A percentile compares a stretch with the other conserved stretches of the same genome.
Conservation (phyloP, 176 grass and related monocot genomes). For the Themeda triandra region DNA sequence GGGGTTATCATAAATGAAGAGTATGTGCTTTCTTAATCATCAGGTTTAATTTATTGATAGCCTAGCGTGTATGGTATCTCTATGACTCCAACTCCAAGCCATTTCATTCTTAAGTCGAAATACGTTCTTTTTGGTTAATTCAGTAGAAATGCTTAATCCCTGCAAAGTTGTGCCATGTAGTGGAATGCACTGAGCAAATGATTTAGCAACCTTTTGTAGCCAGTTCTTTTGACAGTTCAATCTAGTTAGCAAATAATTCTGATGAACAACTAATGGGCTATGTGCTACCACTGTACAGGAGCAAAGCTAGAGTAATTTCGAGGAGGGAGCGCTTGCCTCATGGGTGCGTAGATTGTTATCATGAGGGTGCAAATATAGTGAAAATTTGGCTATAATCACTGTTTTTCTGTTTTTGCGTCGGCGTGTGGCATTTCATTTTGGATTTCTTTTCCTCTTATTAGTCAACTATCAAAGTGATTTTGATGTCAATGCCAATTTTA, state of each 20-base stretch:
- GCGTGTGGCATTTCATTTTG: neutral
- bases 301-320: too few species aligned
- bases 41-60: neutral
- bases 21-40: conserved; percentile 47
- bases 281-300: neutral
- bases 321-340: too few species aligned
- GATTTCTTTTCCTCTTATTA: conserved; percentile 1
- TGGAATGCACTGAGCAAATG: neutral
- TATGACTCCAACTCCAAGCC: neutral
- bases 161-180: neutral
- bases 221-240: neutral
- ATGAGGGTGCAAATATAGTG: neutral
- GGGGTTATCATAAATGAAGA: conserved; percentile 82
- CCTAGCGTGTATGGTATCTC: neutral
- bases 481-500: conserved; percentile 36
- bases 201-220: neutral
- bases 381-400: too few species aligned
- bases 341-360: too few species aligned
- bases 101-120: neutral
- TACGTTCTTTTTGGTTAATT: conserved; percentile 5
- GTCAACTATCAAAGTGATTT: neutral
- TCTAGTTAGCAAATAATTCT: neutral
- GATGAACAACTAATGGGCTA: neutral
- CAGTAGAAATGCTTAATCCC: conserved; percentile 8
- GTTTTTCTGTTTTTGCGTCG: too few species aligned